Evolutionary conservation across 2,329 filamentous ascomycete genomes (phyloP).

Genomic region (Aspergillus costaricaensis): DNA sequence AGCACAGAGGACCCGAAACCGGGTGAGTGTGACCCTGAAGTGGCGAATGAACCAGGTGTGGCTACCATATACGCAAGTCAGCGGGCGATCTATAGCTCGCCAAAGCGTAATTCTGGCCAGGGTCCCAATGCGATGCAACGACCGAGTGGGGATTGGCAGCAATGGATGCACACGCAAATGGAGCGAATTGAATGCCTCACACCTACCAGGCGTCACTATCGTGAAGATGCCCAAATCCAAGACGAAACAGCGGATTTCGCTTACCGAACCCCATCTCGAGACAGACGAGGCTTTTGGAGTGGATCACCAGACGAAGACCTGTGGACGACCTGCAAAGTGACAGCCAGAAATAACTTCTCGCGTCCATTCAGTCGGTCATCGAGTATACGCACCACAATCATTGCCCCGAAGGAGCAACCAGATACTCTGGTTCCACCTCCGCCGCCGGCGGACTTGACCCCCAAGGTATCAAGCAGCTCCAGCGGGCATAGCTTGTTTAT

Average conservation of each 20-base stretch:
- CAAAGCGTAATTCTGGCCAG: conserved; percentile 20
- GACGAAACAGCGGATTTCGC: conserved; percentile 26
- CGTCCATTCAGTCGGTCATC: conserved; percentile 40
- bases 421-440: background rate
- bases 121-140: conserved; percentile 14
- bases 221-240: conserved; percentile 43
- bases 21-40: conserved; percentile 5
- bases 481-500: conserved; percentile 3
- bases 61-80: conserved; percentile 40
- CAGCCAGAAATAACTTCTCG: conserved; percentile 37
- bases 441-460: conserved; percentile 7
- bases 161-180: conserved; percentile 42
- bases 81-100: conserved; percentile 34
- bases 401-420: conserved; percentile 14
- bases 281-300: background rate
- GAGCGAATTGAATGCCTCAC: conserved; percentile 31
- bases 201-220: conserved; percentile 36
- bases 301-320: background rate
- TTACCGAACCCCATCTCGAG: conserved; percentile 3
- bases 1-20: conserved; percentile 13
- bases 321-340: conserved; percentile 8
- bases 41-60: conserved; percentile 34
- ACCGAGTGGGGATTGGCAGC: conserved; percentile 39
- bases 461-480: conserved; percentile 1
- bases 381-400: conserved; percentile 27